Conservation (phyloP, 2,329 filamentous ascomycete species). For the Cordyceps militaris region DNA sequence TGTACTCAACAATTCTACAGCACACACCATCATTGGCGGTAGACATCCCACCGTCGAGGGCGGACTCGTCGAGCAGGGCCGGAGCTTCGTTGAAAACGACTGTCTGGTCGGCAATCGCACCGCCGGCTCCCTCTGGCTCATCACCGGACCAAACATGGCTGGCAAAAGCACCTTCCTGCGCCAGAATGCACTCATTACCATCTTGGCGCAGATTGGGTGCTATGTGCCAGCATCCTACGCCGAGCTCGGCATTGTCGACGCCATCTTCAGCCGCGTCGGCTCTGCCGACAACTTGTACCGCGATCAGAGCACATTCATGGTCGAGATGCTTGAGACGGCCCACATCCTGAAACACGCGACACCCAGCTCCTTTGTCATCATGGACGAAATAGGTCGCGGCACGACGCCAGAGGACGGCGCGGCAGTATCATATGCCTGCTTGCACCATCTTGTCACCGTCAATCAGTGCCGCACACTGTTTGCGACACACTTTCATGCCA, state of each 20-base stretch:
- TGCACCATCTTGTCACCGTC: constrained; percentile 72
- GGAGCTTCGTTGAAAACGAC: constrained; percentile 79
- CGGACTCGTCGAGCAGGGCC: constrained; percentile 70
- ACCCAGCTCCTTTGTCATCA: constrained; percentile 80
- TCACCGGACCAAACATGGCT: constrained; percentile 94
- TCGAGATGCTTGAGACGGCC: constrained; percentile 97
- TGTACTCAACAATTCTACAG: constrained; percentile 54
- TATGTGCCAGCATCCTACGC: constrained; percentile 88
- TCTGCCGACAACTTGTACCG: constrained; percentile 92
- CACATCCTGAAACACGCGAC: constrained; percentile 83
- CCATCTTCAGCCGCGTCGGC: constrained; percentile 87
- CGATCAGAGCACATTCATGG: constrained; percentile 98
- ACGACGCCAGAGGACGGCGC: constrained; percentile 90
- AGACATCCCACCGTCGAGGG: constrained; percentile 89
- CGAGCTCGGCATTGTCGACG: constrained; percentile 85
- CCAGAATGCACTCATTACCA: constrained; percentile 90
- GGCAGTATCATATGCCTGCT: constrained; percentile 80
- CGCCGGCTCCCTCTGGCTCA: constrained; percentile 57
- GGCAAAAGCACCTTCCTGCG: constrained; percentile 94
- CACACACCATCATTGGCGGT: constrained; percentile 74
- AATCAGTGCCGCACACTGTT: constrained; percentile 80
- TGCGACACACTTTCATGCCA: constrained; percentile 85
- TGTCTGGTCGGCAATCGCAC: constrained; percentile 66
- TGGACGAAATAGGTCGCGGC: constrained; percentile 95
- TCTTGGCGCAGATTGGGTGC: constrained; percentile 85